A percentile compares a stretch with the other conserved stretches of the same genome.
Conservation (phyloP, 78 protist genomes). For the Protostelium mycophagum region DNA sequence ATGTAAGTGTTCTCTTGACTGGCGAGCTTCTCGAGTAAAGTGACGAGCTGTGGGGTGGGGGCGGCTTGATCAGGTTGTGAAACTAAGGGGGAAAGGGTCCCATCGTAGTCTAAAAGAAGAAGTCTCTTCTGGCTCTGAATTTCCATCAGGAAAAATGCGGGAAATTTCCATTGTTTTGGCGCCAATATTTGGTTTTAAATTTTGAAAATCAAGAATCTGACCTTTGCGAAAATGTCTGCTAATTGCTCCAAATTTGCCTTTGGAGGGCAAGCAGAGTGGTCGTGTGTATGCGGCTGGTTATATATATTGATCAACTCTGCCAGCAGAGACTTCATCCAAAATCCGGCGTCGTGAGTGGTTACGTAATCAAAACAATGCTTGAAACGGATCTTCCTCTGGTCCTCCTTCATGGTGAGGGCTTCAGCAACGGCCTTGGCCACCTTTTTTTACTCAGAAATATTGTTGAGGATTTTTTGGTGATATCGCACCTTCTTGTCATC, state of each 20-base stretch:
- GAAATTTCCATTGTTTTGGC: no score
- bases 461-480: neutral
- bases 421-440: conserved; percentile 21
- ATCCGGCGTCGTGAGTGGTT: conserved; percentile 18
- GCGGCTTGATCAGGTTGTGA: conserved; percentile 41
- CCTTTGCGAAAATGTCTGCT: neutral
- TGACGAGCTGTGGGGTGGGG: conserved; percentile 33
- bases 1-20: conserved; percentile 16
- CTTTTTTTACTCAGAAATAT: neutral
- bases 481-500: conserved; percentile 8
- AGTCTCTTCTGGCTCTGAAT: neutral
- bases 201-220: neutral
- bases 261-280: neutral
- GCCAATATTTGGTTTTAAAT: neutral
- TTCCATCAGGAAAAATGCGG: no score
- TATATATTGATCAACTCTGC: conserved; percentile 8
- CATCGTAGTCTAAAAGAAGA: conserved; percentile 65
- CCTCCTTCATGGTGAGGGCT: conserved; percentile 26
- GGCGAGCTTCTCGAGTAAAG: neutral
- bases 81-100: conserved; percentile 64
- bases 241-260: neutral
- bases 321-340: conserved; percentile 30
- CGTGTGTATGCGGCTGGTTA: neutral
- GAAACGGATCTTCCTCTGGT: conserved; percentile 18
- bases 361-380: conserved; percentile 35